A percentile compares a stretch with the other conserved stretches of the same genome.
These are phyloP conservation scores for Torulaspora quercuum DNA, from an alignment of 805 yeast genomes.

Conservation along the genomic window DNA sequence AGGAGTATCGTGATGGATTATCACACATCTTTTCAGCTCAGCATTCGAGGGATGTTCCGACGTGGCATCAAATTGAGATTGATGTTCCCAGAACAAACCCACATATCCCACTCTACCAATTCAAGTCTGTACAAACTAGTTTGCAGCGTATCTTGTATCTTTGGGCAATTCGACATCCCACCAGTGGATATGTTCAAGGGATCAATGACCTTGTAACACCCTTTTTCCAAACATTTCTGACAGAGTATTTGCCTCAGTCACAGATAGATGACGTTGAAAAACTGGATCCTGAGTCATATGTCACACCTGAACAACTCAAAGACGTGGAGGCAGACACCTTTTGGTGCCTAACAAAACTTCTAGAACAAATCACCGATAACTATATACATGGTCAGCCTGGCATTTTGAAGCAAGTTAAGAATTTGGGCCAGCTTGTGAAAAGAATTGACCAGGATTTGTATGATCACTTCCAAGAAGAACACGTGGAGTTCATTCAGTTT, in stretches of 20 bases:
- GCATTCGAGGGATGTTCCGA: constrained; percentile 62
- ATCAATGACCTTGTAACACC: constrained; percentile 93
- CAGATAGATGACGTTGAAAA: constrained; percentile 48
- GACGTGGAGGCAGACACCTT: constrained; percentile 92
- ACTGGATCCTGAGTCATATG: constrained; percentile 54
- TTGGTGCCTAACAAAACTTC: constrained; percentile 89
- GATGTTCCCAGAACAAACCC: constrained; percentile 96
- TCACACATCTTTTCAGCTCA: constrained; percentile 52
- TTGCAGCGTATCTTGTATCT: constrained; percentile 77
- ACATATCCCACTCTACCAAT: constrained; percentile 66
- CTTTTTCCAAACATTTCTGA: constrained; percentile 79
- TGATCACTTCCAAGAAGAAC: constrained; percentile 71
- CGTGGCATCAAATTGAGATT: constrained; percentile 94
- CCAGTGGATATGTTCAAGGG: constrained; percentile 97
- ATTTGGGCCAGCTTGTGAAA: constrained; percentile 68
- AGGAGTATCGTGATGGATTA: constrained; percentile 78
- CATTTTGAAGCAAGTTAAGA: constrained; percentile 83
- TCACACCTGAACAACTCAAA: constrained; percentile 58
- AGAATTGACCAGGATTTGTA: constrained; percentile 75
- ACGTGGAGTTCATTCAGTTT: constrained; percentile 92
- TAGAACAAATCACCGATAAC: constrained; percentile 94
- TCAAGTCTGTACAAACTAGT: constrained; percentile 67
- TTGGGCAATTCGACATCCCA: constrained; percentile 97
- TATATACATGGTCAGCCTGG: constrained; percentile 99
- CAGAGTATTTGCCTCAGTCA: constrained; percentile 52